Percentiles rank a stretch among this genome's conserved stretches.
Evolutionary conservation across 2,329 filamentous ascomycete genomes (phyloP).

Genomic region (Sarocladiaceae sp.): DNA sequence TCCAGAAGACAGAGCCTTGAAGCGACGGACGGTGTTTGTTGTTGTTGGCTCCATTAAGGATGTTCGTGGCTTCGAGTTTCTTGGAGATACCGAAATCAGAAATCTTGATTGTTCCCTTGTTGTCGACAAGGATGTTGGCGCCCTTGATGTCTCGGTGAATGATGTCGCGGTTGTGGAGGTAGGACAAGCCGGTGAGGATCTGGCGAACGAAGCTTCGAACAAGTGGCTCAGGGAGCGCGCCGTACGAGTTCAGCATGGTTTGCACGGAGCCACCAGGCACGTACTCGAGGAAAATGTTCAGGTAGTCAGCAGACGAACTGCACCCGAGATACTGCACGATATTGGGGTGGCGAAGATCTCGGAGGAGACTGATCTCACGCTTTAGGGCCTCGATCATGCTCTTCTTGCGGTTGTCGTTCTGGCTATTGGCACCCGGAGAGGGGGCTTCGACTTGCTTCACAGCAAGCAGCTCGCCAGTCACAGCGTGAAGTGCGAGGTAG

Average conservation of each 20-base stretch:
- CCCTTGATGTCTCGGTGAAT: conserved; percentile 99
- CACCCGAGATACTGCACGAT: conserved; percentile 98
- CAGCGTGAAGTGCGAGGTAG: conserved; percentile 88
- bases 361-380: conserved; percentile 89
- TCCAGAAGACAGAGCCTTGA: conserved; percentile 98
- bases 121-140: conserved; percentile 97
- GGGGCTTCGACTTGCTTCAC: conserved; percentile 97
- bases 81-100: conserved; percentile 99
- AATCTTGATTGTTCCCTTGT: conserved; percentile 98
- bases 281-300: conserved; percentile 99
- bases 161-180: conserved; percentile 90
- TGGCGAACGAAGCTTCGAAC: conserved; percentile 96
- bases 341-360: conserved; percentile 91
- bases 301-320: conserved; percentile 81
- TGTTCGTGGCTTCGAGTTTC: conserved; percentile 87
- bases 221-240: conserved; percentile 86
- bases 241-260: conserved; percentile 98
- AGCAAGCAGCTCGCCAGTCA: conserved; percentile 95
- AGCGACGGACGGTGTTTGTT: conserved; percentile 72
- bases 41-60: conserved; percentile 66
- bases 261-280: conserved; percentile 96
- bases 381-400: conserved; percentile 97
- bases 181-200: conserved; percentile 87
- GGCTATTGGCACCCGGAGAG: conserved; percentile 69
- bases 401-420: conserved; percentile 88